phyloP scores from a whole-genome alignment of 2,329 filamentous ascomycete species.

The Whalleya microplaca region DNA sequence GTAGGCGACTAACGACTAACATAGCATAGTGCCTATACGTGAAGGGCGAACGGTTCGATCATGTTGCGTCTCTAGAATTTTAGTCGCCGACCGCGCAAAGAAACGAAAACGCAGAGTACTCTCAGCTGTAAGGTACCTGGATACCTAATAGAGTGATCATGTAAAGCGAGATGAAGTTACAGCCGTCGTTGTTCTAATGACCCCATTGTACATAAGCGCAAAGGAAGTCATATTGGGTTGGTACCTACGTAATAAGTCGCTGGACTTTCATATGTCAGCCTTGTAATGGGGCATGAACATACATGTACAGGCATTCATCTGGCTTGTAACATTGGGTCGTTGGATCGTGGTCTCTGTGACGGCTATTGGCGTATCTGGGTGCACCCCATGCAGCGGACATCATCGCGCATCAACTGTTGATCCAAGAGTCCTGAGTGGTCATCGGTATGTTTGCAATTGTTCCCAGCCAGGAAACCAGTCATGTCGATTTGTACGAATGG shows the following conservation, averaged over 20 bases:
- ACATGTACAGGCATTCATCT: not conserved
- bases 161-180: not conserved
- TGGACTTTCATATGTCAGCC: not conserved
- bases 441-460: slow-evolving; percentile 1
- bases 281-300: not conserved
- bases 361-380: not conserved
- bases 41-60: slow-evolving; percentile 12
- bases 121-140: not conserved
- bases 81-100: slow-evolving; percentile 22
- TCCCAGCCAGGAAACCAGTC: slow-evolving; percentile 1
- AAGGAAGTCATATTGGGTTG: not conserved
- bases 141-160: not conserved
- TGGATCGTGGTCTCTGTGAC: not conserved
- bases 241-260: not conserved
- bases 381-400: slow-evolving; percentile 2
- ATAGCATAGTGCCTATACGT: slow-evolving; percentile 3
- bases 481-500: not conserved
- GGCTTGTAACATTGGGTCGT: not conserved
- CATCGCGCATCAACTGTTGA: slow-evolving; percentile 5
- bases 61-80: slow-evolving; percentile 15
- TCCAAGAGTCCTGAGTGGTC: slow-evolving; percentile 10
- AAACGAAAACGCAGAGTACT: slow-evolving; percentile 14
- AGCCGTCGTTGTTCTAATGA: not conserved
- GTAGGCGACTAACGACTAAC: slow-evolving; percentile 8
- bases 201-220: not conserved